Percentiles rank a stretch among this genome's conserved stretches.
Conservation (phyloP, 768 basidiomycete species). For the Lactarius sp. region DNA sequence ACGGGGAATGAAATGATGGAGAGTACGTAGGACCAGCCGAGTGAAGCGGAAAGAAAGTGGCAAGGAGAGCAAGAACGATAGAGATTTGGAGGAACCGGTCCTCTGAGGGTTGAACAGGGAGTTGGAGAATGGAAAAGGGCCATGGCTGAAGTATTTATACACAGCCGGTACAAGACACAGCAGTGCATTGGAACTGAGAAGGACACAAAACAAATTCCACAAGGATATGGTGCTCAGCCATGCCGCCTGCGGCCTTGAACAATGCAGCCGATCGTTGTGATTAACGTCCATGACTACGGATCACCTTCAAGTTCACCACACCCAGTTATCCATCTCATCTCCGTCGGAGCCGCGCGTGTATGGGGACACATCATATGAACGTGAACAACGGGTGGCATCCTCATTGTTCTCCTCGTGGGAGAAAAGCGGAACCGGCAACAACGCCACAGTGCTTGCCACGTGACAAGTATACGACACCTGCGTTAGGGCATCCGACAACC, state of each 20-base stretch:
- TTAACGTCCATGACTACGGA: no score
- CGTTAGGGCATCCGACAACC: not conserved
- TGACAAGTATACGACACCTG: not conserved
- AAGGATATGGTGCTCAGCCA: no score
- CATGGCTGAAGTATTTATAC: slow-evolving; percentile 5
- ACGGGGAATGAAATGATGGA: no score
- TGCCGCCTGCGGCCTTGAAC: no score
- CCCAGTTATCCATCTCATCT: no score
- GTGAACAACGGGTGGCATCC: not conserved
- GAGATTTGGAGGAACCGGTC: slow-evolving; percentile 12
- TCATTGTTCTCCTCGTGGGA: not conserved
- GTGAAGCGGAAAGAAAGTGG: not conserved
- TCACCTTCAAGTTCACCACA: no score
- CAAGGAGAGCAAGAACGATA: not conserved
- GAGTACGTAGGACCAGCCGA: slow-evolving; percentile 1
- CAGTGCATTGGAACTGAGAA: not conserved
- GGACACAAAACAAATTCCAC: no score
- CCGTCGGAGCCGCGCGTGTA: no score
- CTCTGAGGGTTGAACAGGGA: not conserved
- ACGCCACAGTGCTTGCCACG: slow-evolving; percentile 6
- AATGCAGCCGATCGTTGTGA: no score
- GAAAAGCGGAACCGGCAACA: not conserved
- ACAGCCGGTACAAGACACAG: not conserved
- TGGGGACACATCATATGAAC: not conserved
- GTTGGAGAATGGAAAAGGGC: not conserved